Evolutionary conservation across 345 rosid species (phyloP).

Genomic region (Lumnitzera littorea): DNA sequence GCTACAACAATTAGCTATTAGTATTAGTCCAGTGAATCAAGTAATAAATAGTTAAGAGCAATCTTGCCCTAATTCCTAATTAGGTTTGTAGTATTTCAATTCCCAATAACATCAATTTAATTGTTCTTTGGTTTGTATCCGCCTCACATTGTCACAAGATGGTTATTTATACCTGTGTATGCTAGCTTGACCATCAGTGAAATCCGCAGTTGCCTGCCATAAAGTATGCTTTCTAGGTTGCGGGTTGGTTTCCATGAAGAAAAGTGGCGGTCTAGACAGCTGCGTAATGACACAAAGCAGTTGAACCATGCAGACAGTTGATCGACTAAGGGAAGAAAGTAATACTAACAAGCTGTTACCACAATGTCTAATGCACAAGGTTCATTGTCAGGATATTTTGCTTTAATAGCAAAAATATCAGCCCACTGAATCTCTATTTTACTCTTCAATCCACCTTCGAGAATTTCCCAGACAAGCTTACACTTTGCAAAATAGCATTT

Average conservation of each 20-base stretch:
- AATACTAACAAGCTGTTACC: conserved; percentile 30
- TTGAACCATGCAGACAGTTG: no score
- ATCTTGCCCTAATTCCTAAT: no score
- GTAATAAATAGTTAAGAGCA: no score
- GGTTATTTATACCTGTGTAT: conserved; percentile 40
- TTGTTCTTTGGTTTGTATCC: no score
- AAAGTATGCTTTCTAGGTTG: conserved; percentile 97
- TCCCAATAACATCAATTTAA: no score
- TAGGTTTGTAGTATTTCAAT: no score
- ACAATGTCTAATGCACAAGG: conserved; percentile 81
- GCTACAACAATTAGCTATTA: no score
- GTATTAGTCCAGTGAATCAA: no score
- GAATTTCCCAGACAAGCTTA: conserved; percentile 98
- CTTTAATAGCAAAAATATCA: conserved; percentile 88
- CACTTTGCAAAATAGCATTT: conserved; percentile 99
- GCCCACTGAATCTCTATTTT: conserved; percentile 99
- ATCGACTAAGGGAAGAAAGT: no score
- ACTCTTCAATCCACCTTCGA: conserved; percentile 94
- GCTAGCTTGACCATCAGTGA: conserved; percentile 97
- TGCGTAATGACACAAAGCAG: conserved; percentile 23
- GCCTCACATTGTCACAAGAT: no score
- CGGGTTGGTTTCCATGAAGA: conserved; percentile 95
- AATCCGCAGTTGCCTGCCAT: conserved; percentile 99
- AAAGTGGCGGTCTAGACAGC: conserved; percentile 92
- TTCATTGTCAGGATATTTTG: conserved; percentile 71